Conservation (phyloP, 371 early-diverging fungal species). For the Rhizopus delemar region DNA sequence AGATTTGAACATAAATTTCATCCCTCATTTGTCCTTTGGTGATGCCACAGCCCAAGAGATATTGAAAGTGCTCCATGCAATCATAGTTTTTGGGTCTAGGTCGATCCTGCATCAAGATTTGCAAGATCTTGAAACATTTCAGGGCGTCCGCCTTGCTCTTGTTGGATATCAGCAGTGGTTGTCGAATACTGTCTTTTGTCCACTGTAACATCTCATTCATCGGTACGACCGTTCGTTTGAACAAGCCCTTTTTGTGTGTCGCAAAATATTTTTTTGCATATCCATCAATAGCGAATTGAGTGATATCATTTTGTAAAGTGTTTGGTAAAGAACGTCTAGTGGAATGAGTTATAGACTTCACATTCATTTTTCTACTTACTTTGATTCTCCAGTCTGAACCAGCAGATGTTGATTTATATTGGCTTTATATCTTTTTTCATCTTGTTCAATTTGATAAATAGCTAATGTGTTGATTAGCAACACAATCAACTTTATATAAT, state of each 20-base stretch:
- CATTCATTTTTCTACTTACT: conserved; percentile 12
- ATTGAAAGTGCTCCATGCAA: conserved; percentile 67
- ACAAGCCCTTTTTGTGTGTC: conserved; percentile 82
- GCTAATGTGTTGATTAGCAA: background rate
- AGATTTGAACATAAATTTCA: conserved; percentile 93
- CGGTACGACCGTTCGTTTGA: conserved; percentile 78
- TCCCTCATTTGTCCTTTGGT: conserved; percentile 79
- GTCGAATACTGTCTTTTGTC: conserved; percentile 76
- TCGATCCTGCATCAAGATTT: conserved; percentile 84
- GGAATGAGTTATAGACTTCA: background rate
- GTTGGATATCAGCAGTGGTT: conserved; percentile 80
- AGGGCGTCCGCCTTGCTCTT: conserved; percentile 83
- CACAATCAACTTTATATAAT: no score
- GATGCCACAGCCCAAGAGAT: conserved; percentile 78
- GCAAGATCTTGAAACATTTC: conserved; percentile 81
- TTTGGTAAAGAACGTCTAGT: conserved; percentile 58
- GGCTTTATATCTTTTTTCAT: background rate
- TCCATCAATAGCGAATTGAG: conserved; percentile 83
- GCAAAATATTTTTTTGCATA: conserved; percentile 92
- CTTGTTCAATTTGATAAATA: background rate
- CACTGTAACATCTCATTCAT: conserved; percentile 84
- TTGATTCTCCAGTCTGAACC: conserved; percentile 28
- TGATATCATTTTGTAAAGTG: conserved; percentile 72
- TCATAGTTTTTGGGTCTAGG: conserved; percentile 31
- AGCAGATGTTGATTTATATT: conserved; percentile 15